Evolutionary conservation across 1,284 basidiomycete genomes (phyloP), one percentile per base, ranked within the genome.

Genomic region (Schizophyllum amplum): DNA sequence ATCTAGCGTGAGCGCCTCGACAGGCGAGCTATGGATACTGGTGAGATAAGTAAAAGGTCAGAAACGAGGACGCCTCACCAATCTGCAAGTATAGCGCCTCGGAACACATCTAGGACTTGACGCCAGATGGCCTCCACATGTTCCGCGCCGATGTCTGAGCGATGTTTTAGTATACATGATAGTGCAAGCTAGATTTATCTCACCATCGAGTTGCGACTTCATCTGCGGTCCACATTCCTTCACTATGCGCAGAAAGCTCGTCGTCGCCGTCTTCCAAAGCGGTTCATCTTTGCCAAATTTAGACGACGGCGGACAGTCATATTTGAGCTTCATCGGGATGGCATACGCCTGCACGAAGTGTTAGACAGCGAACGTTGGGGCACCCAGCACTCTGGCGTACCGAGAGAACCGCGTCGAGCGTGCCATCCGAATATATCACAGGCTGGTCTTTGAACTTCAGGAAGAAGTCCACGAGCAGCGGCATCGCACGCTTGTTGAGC

Each of bases 281-380:
- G 93, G 92, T n/a, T 69, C 72, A 66, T 93, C 93, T 55, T 89
- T 84, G 1, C 90, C 91, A 65, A 84, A 91, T 67, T 88, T 93
- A 49, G 87, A 93, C 0, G 94, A 80, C 0, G 87, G 74, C 0
- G 95, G 94, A 67, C 95, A 97, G 51, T 94, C 92, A 64, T 98
- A 97, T 70, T 95, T 96, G 60, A 98, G 75, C 68, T 94, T 94
- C 68, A 98, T 86, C 0, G 95, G 94, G 27, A 96, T 86, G 1
- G 90, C 83, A 64, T 91, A 93, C 0, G 93, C 87, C 91, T 94
- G 55, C 4, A 27, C 11, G 55, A 13, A 0, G 53, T 1, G 42
- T n/a, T 24, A 57, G 51, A 60, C 47, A 59, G 4, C 47, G 9
- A 47, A 17, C 24, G 20, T 23, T 20, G 17, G 47, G 21, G 17